These are phyloP conservation scores for Cladosporium halotolerans DNA, from an alignment of 2,329 filamentous ascomycete species.

Conservation along the genomic window DNA sequence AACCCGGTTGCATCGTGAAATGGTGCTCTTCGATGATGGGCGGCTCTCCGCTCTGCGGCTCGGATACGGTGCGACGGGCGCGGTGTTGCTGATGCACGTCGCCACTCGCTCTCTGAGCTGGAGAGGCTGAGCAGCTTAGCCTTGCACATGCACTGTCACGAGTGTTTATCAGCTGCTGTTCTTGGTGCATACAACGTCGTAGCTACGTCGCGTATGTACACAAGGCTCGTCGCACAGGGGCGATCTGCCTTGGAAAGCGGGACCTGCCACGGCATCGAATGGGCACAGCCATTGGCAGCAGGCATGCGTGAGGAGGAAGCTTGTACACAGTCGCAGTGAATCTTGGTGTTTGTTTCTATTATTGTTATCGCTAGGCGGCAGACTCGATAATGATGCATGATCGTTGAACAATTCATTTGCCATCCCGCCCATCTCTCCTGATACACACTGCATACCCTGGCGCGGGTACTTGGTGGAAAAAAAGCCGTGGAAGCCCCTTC, in stretches of 20 bases:
- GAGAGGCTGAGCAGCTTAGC: slow-evolving; percentile 6
- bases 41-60: slow-evolving; percentile 7
- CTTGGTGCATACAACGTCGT: background rate
- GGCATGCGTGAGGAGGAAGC: background rate
- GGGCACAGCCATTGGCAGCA: background rate
- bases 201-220: no score
- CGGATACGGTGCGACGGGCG: background rate
- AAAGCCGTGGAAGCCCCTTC: no score
- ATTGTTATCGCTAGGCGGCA: background rate
- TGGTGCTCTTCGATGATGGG: background rate
- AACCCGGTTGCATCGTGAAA: background rate
- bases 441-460: no score
- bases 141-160: background rate
- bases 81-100: background rate
- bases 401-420: no score
- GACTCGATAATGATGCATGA: no score
- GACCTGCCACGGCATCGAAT: background rate
- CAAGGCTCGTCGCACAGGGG: background rate
- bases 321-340: background rate
- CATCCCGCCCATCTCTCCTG: no score
- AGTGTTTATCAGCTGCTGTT: background rate
- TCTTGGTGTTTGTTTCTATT: background rate
- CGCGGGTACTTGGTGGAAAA: no score
- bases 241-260: slow-evolving; percentile 6
- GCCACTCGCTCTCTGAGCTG: background rate